Evolutionary conservation across 805 yeast species (phyloP), one percentile per base, ranked within the genome.

Genomic region (Candida argentea): DNA sequence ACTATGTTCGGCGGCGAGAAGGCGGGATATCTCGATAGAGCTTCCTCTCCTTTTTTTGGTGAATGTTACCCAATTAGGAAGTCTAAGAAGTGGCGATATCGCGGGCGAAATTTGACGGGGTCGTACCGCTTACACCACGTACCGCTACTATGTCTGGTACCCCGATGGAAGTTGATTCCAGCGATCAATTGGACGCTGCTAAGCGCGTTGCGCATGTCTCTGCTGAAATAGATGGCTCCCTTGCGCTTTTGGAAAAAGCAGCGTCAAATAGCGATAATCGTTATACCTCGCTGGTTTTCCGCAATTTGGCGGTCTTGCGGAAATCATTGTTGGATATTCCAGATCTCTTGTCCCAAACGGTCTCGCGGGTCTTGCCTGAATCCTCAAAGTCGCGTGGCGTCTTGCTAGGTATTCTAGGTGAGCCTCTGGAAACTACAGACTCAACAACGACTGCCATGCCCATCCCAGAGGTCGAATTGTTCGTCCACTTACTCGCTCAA

Each of bases 221-320:
- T n/a, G n/a, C n/a, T n/a, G 65, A 61, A 35, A 56, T 62, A 35
- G 58, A 66, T 51, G 42, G 53, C 47, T 31, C 54, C 25, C 68
- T 73, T 39, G 55, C 56, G 24, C 61, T 69, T 29, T 55, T 75
- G 30, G 61, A 61, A 28, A 77, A 77, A 53, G 78, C 87, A 3
- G 78, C 78, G 7, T 51, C 70, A 25, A 73, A 74, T 30, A 74
- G 76, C 50, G 98, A 91, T 54, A 83, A 94, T 40, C 73, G 96
- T 39, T 83, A 80, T 55, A 73, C 91, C 25, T 70, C 89, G 53
- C 82, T 81, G 47, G 87, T 84, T 14, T 70, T 91, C 38, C 76
- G 95, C 37, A 93, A 84, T 37, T 63, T 87, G 43, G 82, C 87
- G 5, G 62, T 74, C 2, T 61, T 89, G 37, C 74, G 96, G 57